These are phyloP conservation scores for Zygosaccharomyces kombuchaensis DNA, from an alignment of 805 yeast species.

Conservation along the genomic window DNA sequence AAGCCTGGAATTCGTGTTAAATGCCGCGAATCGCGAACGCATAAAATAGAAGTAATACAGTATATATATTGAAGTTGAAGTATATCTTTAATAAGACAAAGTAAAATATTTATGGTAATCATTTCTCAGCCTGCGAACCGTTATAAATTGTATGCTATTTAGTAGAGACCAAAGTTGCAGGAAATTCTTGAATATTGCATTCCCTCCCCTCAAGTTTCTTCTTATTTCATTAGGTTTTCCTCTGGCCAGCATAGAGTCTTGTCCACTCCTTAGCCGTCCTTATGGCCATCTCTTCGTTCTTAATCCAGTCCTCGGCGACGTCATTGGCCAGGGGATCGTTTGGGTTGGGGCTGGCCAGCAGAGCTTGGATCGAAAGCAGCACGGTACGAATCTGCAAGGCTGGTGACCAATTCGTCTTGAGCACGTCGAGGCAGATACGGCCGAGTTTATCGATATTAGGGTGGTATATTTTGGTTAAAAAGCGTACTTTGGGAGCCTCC, in stretches of 20 bases:
- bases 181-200: neutral
- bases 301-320: conserved; percentile 95
- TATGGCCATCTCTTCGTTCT: conserved; percentile 74
- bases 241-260: conserved; percentile 31
- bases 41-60: neutral
- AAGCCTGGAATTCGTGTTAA: conserved; percentile 4
- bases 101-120: neutral
- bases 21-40: conserved; percentile 7
- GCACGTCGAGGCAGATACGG: conserved; percentile 89
- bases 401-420: conserved; percentile 96
- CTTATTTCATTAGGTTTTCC: neutral
- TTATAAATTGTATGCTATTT: conserved; percentile 2
- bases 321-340: conserved; percentile 98
- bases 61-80: neutral
- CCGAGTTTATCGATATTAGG: conserved; percentile 96
- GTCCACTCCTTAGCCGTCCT: conserved; percentile 62
- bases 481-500: conserved; percentile 96
- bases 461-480: conserved; percentile 89
- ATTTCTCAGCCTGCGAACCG: neutral
- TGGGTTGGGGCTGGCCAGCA: conserved; percentile 94
- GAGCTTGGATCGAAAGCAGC: conserved; percentile 84
- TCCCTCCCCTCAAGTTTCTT: neutral
- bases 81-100: neutral
- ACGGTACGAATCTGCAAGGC: conserved; percentile 94
- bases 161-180: neutral